Conservation (phyloP, 768 basidiomycete species). For the Leucocoprinus sp. region DNA sequence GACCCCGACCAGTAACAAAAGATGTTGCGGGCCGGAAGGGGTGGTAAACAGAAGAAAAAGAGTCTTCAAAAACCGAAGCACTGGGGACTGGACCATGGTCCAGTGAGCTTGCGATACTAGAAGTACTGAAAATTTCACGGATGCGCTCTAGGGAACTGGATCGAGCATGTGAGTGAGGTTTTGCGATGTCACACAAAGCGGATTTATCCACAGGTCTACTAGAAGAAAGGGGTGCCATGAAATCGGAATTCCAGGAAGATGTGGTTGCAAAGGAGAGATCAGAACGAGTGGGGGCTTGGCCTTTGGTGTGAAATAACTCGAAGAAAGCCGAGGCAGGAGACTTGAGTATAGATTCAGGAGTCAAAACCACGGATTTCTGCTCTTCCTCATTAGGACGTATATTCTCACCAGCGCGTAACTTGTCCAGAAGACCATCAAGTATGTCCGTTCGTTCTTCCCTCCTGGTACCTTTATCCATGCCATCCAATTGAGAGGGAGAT, state of each 20-base stretch:
- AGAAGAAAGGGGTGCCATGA: background rate
- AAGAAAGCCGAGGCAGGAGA: background rate
- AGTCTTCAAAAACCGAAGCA: background rate
- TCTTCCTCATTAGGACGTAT: background rate
- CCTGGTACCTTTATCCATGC: constrained; percentile 20
- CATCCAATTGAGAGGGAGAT: constrained; percentile 28
- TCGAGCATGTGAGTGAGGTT: background rate
- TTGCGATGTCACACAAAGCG: too few species aligned
- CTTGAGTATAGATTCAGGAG: background rate
- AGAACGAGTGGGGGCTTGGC: background rate
- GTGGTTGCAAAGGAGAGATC: background rate
- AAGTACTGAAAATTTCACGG: background rate
- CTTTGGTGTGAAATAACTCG: background rate
- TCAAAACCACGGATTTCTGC: background rate
- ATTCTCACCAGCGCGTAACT: constrained; percentile 5
- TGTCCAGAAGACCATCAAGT: constrained; percentile 1
- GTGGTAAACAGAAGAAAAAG: background rate
- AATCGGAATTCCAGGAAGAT: background rate
- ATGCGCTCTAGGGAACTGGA: constrained; percentile 2
- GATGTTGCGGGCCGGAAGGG: background rate
- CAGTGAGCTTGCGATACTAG: background rate
- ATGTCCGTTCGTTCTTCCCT: constrained; percentile 5
- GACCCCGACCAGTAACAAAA: background rate
- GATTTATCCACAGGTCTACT: background rate
- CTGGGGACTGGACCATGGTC: too few species aligned